Evolutionary conservation across 192 early-diverging fungal species (phyloP), one percentile per base, ranked within the genome.

Genomic region (Backusella luteola): DNA sequence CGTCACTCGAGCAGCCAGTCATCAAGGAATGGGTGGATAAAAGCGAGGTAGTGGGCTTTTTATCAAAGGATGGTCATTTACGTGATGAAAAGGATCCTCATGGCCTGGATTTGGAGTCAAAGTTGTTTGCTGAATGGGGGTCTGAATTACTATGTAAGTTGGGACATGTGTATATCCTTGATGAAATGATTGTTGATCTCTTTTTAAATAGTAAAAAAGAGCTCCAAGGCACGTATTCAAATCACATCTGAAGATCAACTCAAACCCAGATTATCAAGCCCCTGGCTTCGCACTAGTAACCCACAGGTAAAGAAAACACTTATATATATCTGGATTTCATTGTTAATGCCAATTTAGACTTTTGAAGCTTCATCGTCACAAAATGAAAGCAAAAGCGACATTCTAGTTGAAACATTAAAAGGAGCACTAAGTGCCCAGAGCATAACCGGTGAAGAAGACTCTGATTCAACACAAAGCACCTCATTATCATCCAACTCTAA

Each of bases 51-150:
- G 77, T 82, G 0, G 69, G 71, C 5, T 34, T 68, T 15, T 41
- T 82, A 21, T 75, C 75, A 32, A 73, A 82, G 56, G 77, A 79
- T 15, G 69, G 59, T 21, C 11, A 34, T 7, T 39, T 82, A n/a
- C 74, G 81, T 44, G 74, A 73, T 38, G 36, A 67, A 23, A 59
- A 73, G 0, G 81, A 82, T 76, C 39, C 66, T 0, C 81, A 82
- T 73, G 77, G 81, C 3, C 35, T 82, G 42, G 81, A 82, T 32
- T 59, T 82, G 23, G 81, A 82, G 34, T 44, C 70, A 34, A 82
- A 79, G 46, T 23, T 82, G 29, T 82, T 79, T 69, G 70, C 71
- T 59, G 81, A 82, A 75, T 82, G 77, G 76, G 78, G 78, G 7
- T 71, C 67, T 15, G 74, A 79, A 41, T 34, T 56, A 11, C 38